These are phyloP conservation scores for Scheffersomyces illinoinensis DNA, from an alignment of 1,139 yeast genomes.

Conservation along the genomic window DNA sequence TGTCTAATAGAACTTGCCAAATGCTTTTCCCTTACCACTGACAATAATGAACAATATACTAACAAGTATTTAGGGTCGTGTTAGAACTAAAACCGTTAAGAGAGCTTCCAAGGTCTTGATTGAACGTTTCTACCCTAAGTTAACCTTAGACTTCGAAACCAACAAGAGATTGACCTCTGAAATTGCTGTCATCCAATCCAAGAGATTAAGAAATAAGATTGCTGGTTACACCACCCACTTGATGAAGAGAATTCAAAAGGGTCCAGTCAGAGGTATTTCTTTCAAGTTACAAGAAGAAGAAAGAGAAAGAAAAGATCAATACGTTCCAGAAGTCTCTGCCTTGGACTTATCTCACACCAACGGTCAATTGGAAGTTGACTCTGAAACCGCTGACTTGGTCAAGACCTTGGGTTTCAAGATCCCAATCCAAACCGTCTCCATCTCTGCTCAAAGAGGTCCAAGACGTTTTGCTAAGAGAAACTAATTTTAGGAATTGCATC, in stretches of 20 bases:
- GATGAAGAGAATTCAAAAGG: conserved; percentile 99
- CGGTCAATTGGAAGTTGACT: conserved; percentile 96
- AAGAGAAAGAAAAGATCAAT: conserved; percentile 99
- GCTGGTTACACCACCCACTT: conserved; percentile 99
- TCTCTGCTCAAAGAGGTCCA: conserved; percentile 89
- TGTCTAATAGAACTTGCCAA: not conserved
- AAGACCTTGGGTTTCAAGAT: conserved; percentile 95
- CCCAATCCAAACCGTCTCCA: conserved; percentile 88
- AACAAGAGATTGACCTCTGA: conserved; percentile 99
- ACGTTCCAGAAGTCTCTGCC: conserved; percentile 99
- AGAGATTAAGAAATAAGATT: conserved; percentile 99
- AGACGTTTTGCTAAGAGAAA: conserved; percentile 96
- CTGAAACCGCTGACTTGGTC: conserved; percentile 96
- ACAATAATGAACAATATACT: not conserved
- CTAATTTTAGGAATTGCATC: conserved; percentile 39
- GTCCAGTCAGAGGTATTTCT: conserved; percentile 99
- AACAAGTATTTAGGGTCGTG: conserved; percentile 75
- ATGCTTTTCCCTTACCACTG: not conserved
- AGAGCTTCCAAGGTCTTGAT: conserved; percentile 99
- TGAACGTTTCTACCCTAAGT: conserved; percentile 99
- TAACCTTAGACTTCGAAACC: conserved; percentile 99
- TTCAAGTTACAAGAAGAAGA: conserved; percentile 99
- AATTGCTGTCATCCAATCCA: conserved; percentile 98
- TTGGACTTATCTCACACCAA: conserved; percentile 96
- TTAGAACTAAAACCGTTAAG: conserved; percentile 99